A percentile compares a stretch with the other conserved stretches of the same genome.
These are phyloP conservation scores for Arctium lappa DNA, from an alignment of 129 eudicot genomes.

Conservation along the genomic window DNA sequence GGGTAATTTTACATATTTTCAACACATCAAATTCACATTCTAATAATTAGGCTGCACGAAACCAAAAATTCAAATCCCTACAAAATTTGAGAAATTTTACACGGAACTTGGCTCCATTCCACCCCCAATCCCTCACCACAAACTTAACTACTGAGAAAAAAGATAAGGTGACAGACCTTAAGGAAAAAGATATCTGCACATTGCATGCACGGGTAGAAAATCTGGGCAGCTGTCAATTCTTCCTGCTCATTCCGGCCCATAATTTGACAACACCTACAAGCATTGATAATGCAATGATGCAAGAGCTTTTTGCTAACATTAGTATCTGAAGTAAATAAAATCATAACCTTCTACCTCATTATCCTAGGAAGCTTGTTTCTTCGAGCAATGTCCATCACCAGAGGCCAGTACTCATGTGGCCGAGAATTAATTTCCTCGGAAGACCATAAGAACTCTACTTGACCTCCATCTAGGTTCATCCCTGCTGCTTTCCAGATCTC, in stretches of 20 bases:
- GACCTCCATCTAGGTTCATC: constrained; percentile 57
- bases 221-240: constrained; percentile 87
- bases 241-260: constrained; percentile 47
- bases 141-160: not conserved
- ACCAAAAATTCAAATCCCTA: too few species aligned
- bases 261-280: constrained; percentile 40
- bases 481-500: constrained; percentile 92
- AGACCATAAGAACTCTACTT: constrained; percentile 84
- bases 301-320: not conserved
- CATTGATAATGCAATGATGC: not conserved
- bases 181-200: constrained; percentile 92
- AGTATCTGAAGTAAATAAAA: not conserved
- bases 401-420: constrained; percentile 84
- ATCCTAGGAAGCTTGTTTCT: constrained; percentile 57
- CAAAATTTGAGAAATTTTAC: too few species aligned
- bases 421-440: constrained; percentile 73
- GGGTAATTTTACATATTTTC: too few species aligned
- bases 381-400: constrained; percentile 73
- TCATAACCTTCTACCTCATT: constrained; percentile 29
- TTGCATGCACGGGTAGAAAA: constrained; percentile 92
- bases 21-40: too few species aligned
- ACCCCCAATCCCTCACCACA: too few species aligned
- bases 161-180: constrained; percentile 37
- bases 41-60: too few species aligned
- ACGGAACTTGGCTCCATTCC: too few species aligned